phyloP scores from a whole-genome alignment of 768 basidiomycete species.

The Nidularia pulvinata region DNA sequence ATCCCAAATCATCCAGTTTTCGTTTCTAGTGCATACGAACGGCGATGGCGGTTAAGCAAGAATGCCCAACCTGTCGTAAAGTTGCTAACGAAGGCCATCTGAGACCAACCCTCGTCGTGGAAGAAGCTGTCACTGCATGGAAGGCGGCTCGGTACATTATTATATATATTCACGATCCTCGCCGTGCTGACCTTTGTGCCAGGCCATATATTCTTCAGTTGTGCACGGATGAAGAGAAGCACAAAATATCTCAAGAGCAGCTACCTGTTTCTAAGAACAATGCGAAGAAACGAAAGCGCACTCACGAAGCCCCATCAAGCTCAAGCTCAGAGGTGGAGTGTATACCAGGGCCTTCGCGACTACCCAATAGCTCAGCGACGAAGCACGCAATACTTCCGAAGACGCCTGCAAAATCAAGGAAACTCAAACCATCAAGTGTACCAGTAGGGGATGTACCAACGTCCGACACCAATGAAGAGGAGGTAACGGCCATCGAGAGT shows the following conservation, averaged over 20 bases:
- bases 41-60: slow-evolving; percentile 53
- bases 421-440: slow-evolving; percentile 7
- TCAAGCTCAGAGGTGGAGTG: slow-evolving; percentile 23
- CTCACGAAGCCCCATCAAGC: slow-evolving; percentile 4
- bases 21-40: slow-evolving; percentile 78
- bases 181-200: background rate
- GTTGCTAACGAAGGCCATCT: slow-evolving; percentile 58
- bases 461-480: slow-evolving; percentile 34
- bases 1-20: background rate
- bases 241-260: slow-evolving; percentile 1
- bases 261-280: slow-evolving; percentile 11
- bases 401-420: slow-evolving; percentile 14
- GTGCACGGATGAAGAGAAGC: slow-evolving; percentile 26
- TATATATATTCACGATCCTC: background rate
- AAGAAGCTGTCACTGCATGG: slow-evolving; percentile 74
- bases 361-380: slow-evolving; percentile 2
- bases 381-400: slow-evolving; percentile 7
- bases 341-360: slow-evolving; percentile 18
- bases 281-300: slow-evolving; percentile 33
- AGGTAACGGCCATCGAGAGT: slow-evolving; percentile 6
- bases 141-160: slow-evolving; percentile 58
- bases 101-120: slow-evolving; percentile 67
- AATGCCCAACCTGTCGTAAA: slow-evolving; percentile 76
- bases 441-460: slow-evolving; percentile 19
- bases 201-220: slow-evolving; percentile 46